Percentiles rank a stretch among this genome's conserved stretches.
phyloP scores from a whole-genome alignment of 1,139 yeast genomes.

The Wickerhamomyces sp. region DNA sequence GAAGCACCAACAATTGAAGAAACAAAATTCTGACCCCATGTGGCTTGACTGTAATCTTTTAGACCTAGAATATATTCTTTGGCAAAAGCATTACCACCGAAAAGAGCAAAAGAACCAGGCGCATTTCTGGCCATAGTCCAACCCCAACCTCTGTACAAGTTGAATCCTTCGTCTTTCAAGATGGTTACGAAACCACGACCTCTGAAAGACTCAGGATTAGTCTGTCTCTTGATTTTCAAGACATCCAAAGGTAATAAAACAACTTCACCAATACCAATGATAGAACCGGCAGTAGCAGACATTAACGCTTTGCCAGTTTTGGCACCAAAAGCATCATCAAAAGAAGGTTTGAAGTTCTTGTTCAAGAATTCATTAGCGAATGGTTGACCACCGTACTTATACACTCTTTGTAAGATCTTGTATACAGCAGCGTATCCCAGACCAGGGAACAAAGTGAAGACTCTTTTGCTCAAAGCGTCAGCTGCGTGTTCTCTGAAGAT shows the following conservation, averaged over 20 bases:
- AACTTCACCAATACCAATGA: slow-evolving; percentile 97
- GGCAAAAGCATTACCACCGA: slow-evolving; percentile 98
- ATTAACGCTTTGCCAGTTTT: slow-evolving; percentile 95
- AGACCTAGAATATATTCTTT: slow-evolving; percentile 91
- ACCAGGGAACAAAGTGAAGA: slow-evolving; percentile 92
- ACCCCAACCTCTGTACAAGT: slow-evolving; percentile 97
- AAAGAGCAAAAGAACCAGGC: slow-evolving; percentile 95
- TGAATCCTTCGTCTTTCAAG: slow-evolving; percentile 85
- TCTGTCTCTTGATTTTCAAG: slow-evolving; percentile 95
- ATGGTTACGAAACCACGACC: slow-evolving; percentile 94
- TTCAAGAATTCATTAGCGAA: slow-evolving; percentile 91
- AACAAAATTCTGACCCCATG: slow-evolving; percentile 92
- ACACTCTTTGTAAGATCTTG: slow-evolving; percentile 94
- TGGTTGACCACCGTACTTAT: slow-evolving; percentile 99
- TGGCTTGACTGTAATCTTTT: slow-evolving; percentile 81
- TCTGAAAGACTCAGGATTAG: slow-evolving; percentile 96
- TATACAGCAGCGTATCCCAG: slow-evolving; percentile 97
- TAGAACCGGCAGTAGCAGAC: slow-evolving; percentile 96
- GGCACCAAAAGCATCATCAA: slow-evolving; percentile 77
- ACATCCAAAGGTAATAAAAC: slow-evolving; percentile 94
- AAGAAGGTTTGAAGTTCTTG: slow-evolving; percentile 63
- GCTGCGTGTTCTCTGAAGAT: slow-evolving; percentile 81
- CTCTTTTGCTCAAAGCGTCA: slow-evolving; percentile 64
- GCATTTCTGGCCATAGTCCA: slow-evolving; percentile 99
- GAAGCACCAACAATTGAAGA: slow-evolving; percentile 98